Percentiles rank a stretch among this genome's conserved stretches.
phyloP scores from a whole-genome alignment of 192 early-diverging fungal species.

The Dissophora globulifera region DNA sequence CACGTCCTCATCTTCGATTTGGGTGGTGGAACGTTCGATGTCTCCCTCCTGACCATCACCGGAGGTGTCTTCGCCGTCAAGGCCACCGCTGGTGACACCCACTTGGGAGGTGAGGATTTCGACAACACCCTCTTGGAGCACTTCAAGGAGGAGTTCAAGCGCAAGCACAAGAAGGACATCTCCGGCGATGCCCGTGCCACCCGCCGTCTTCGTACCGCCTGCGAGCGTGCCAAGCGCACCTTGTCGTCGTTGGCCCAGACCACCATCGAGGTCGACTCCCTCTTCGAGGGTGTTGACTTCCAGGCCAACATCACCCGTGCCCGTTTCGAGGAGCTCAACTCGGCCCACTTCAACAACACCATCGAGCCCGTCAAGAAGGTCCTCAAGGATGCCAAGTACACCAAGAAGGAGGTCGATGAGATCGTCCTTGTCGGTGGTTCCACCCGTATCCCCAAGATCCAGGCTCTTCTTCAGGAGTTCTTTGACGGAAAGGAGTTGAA shows the following conservation, averaged over 20 bases:
- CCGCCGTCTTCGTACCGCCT: constrained; percentile 93
- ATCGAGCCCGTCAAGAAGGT: constrained; percentile 92
- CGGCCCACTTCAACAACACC: constrained; percentile 89
- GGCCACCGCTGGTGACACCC: constrained; percentile 89
- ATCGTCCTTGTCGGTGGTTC: constrained; percentile 91
- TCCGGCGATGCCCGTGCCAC: constrained; percentile 88
- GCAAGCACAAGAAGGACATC: constrained; percentile 85
- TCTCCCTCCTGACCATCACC: constrained; percentile 82
- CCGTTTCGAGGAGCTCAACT: constrained; percentile 97
- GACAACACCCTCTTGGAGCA: constrained; percentile 90
- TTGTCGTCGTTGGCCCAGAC: constrained; percentile 92
- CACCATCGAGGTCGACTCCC: constrained; percentile 91
- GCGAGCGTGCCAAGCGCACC: constrained; percentile 96
- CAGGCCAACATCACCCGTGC: constrained; percentile 94
- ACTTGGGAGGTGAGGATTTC: constrained; percentile 89
- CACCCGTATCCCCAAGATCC: constrained; percentile 95
- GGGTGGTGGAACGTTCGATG: constrained; percentile 91
- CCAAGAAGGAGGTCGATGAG: constrained; percentile 83
- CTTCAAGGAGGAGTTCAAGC: constrained; percentile 94
- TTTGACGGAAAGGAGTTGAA: constrained; percentile 85
- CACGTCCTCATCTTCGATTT: constrained; percentile 87
- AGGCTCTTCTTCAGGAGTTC: constrained; percentile 80
- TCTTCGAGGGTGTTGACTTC: constrained; percentile 88
- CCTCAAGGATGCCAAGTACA: constrained; percentile 85
- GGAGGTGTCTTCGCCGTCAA: constrained; percentile 87